A percentile compares a stretch with the other conserved stretches of the same genome.
Conservation (phyloP, 805 yeast species). For the Citeromyces nyonsensis region DNA sequence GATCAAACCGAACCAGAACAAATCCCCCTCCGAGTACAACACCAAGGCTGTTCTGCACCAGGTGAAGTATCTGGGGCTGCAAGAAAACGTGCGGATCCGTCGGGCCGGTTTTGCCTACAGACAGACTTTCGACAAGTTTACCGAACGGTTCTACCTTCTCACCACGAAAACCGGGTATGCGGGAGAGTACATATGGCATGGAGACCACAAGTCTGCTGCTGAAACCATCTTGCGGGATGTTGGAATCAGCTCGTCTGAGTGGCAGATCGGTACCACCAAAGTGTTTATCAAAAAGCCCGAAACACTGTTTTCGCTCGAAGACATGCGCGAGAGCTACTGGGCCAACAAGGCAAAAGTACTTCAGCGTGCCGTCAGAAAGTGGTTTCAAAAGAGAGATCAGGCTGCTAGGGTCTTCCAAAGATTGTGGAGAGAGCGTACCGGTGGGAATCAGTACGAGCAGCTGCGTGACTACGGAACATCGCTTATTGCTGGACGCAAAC, state of each 20-base stretch:
- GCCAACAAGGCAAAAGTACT: slow-evolving; percentile 95
- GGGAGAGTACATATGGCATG: slow-evolving; percentile 45
- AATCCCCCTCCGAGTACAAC: slow-evolving; percentile 82
- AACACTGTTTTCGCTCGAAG: slow-evolving; percentile 87
- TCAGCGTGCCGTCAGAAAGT: slow-evolving; percentile 92
- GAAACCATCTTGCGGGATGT: slow-evolving; percentile 31
- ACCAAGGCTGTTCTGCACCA: slow-evolving; percentile 86
- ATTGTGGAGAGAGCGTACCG: slow-evolving; percentile 66
- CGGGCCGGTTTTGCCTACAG: slow-evolving; percentile 98
- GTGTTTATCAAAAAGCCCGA: slow-evolving; percentile 96
- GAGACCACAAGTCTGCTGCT: slow-evolving; percentile 37
- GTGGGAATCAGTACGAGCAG: slow-evolving; percentile 72
- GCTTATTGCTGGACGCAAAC: slow-evolving; percentile 59
- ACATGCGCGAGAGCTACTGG: slow-evolving; percentile 95
- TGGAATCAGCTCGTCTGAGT: slow-evolving; percentile 66
- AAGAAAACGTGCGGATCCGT: slow-evolving; percentile 93
- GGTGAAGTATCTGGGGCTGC: slow-evolving; percentile 87
- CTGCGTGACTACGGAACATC: slow-evolving; percentile 74
- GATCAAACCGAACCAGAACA: slow-evolving; percentile 90
- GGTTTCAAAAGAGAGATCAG: slow-evolving; percentile 64
- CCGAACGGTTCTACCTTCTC: slow-evolving; percentile 79
- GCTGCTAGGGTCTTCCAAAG: slow-evolving; percentile 75
- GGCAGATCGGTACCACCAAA: slow-evolving; percentile 82
- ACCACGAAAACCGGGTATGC: slow-evolving; percentile 91
- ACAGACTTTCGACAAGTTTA: slow-evolving; percentile 92